Evolutionary conservation across 2,329 filamentous ascomycete genomes (phyloP), one percentile per base, ranked within the genome.

Genomic region (Arthrobotrys sphaeroides): DNA sequence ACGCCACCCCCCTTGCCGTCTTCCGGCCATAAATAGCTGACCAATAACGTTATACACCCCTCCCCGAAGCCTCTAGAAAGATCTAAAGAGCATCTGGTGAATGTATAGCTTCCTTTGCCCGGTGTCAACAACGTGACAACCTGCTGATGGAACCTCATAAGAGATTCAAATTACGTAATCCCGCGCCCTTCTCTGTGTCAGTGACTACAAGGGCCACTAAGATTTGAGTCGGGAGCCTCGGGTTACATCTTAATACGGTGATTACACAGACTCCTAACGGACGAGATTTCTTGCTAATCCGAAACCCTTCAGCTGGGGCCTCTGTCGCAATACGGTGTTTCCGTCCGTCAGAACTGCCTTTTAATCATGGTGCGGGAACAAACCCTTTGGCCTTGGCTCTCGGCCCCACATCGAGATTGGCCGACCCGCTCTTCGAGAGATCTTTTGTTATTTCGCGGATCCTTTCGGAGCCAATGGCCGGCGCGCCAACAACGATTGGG

Each of bases 321-420:
- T 24, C 24, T 3, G 47, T n/a, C 3, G 12, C n/a, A 40, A 20
- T 24, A 18, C 47, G 12, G 33, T 22, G 5, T 6, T 18, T n/a
- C n/a, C 51, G 9, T 38, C 51, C 18, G 51, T 20, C 6, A 40
- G 36, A 20, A 38, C 22, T 61, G 42, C 42, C 33, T 12, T n/a
- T 16, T n/a, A 43, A 47, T 75, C 64, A 75, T 49, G 72, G 72
- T 65, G 72, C 53, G 38, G 72, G 65, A 31, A 65, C 59, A 10
- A 64, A 51, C 38, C 69, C 47, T 22, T 75, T 60, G 38, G 10
- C 18, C 33, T 47, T 36, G 20, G 57, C 47, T 16, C 20, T 60
- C 33, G 72, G 49, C 26, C 57, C 57, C 40, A 68, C 13, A 49
- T 20, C 49, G 16, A 68, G 49, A 13, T 45, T 60, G 18, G 42